A percentile compares a stretch with the other conserved stretches of the same genome.
These are phyloP conservation scores for Eucalyptus tenuipes DNA, from an alignment of 345 rosid genomes.

Conservation along the genomic window DNA sequence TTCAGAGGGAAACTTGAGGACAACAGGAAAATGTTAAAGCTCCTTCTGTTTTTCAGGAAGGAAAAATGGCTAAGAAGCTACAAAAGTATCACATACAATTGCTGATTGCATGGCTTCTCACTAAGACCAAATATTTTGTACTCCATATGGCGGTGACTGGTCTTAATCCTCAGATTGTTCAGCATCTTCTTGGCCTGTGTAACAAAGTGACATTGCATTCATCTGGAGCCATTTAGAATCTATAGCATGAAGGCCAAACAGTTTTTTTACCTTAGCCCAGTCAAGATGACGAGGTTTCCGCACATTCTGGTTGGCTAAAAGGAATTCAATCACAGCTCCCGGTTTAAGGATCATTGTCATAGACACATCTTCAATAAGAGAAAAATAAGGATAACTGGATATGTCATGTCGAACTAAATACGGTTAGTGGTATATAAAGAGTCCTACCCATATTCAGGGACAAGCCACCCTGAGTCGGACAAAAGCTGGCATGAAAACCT, in stretches of 20 bases:
- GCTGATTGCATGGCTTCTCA: conserved; percentile 72
- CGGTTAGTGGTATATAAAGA: neutral
- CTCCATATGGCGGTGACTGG: conserved; percentile 52
- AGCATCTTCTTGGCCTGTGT: conserved; percentile 65
- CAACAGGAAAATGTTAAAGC: neutral
- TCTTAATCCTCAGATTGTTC: conserved; percentile 58
- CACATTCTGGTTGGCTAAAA: conserved; percentile 49
- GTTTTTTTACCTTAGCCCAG: conserved; percentile 50
- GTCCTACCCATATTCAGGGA: conserved; percentile 67
- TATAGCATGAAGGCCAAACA: neutral
- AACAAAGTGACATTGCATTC: neutral
- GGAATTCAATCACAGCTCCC: conserved; percentile 66
- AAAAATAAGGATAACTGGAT: neutral
- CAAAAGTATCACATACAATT: conserved; percentile 31
- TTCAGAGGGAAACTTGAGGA: conserved; percentile 51
- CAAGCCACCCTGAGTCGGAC: conserved; percentile 71
- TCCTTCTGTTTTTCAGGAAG: neutral
- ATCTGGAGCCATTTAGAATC: neutral
- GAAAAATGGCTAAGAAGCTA: neutral
- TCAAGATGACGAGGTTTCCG: conserved; percentile 32
- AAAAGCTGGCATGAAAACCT: conserved; percentile 90
- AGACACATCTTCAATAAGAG: conserved; percentile 41
- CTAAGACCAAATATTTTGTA: conserved; percentile 65
- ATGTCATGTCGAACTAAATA: conserved; percentile 7
- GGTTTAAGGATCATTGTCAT: conserved; percentile 69